These are phyloP conservation scores for Gossypium davidsonii DNA, from an alignment of 441 rosid species.

Conservation along the genomic window DNA sequence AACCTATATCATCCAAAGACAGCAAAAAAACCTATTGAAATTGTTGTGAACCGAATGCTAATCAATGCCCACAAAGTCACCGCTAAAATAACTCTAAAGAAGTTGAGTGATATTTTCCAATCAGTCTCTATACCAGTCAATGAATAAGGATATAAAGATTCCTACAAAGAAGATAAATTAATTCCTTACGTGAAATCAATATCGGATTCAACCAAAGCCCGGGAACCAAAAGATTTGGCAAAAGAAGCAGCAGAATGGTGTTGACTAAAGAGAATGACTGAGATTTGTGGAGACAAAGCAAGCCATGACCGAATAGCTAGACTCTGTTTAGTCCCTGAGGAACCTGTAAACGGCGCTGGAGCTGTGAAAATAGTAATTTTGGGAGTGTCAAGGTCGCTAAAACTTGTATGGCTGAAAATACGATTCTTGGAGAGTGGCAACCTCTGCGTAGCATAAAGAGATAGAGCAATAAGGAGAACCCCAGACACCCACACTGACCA, in stretches of 20 bases:
- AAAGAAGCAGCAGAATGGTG: constrained; percentile 48
- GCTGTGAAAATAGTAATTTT: constrained; percentile 62
- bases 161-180: neutral
- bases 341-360: constrained; percentile 38
- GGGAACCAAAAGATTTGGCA: constrained; percentile 43
- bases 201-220: constrained; percentile 56
- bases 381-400: constrained; percentile 21
- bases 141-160: neutral
- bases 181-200: constrained; percentile 74
- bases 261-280: constrained; percentile 58
- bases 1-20: constrained; percentile 29
- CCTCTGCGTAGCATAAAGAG: constrained; percentile 62
- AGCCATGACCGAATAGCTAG: constrained; percentile 74
- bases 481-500: constrained; percentile 82
- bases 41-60: neutral
- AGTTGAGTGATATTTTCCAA: neutral
- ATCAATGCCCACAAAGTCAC: neutral
- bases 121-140: neutral
- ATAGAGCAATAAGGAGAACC: constrained; percentile 53
- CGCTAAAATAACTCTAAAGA: neutral
- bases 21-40: constrained; percentile 49
- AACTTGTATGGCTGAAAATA: constrained; percentile 13
- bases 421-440: constrained; percentile 31
- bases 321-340: constrained; percentile 40
- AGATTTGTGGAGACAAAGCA: constrained; percentile 54